Evolutionary conservation across 345 rosid genomes (phyloP).

Genomic region (Melaleuca quinquenervia): DNA sequence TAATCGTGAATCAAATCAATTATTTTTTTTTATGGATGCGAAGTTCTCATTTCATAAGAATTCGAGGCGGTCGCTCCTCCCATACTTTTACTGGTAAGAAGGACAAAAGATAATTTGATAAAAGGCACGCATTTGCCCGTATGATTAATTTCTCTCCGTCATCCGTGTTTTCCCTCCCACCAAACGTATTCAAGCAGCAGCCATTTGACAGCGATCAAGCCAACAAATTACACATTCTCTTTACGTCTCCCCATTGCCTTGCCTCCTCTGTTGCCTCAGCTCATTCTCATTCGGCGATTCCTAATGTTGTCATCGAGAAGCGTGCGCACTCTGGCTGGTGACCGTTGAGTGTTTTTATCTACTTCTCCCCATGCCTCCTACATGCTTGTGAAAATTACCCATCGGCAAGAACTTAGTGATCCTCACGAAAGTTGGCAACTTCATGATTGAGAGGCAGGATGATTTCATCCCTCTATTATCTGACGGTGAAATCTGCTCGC

Average conservation of each 20-base stretch:
- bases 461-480: background rate
- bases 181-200: background rate
- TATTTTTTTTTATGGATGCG: background rate
- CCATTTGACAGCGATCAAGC: background rate
- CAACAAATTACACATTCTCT: background rate
- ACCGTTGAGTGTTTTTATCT: background rate
- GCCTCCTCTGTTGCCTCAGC: background rate
- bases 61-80: background rate
- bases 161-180: background rate
- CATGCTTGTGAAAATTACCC: background rate
- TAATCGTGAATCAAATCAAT: rapidly evolving
- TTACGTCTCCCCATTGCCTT: background rate
- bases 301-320: background rate
- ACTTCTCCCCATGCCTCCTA: background rate
- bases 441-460: background rate
- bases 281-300: background rate
- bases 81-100: background rate
- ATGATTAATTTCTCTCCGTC: background rate
- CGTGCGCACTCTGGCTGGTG: background rate
- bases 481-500: background rate
- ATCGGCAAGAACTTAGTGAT: background rate
- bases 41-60: background rate
- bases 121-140: background rate
- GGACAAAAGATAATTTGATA: background rate
- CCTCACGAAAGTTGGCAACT: background rate